Base-by-base conservation (phyloP, 768 basidiomycete species). In the Russula earlei region DNA sequence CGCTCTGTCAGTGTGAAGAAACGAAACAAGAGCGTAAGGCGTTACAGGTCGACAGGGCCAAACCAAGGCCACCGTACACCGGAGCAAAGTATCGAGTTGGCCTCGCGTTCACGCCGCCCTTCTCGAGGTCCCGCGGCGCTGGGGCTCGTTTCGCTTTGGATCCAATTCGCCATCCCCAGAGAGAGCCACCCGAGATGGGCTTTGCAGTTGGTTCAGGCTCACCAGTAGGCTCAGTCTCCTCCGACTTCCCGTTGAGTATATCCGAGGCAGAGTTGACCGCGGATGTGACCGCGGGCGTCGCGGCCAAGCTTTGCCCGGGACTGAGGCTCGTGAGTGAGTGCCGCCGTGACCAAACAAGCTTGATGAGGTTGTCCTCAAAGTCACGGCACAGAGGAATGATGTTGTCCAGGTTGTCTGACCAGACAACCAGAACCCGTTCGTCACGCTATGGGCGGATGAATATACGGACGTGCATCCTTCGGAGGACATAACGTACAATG, bases 371-470 rank as follows among this genome's bases (percentile, higher is more conserved):
- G 24, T 81, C 77, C 60, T 89, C 84, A 63, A 90, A 87, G 65
- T 87, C 87, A 14, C 70, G 68, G 66, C 77, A 83, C n/a, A 83
- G 66, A 0, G 84, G 83, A 49, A 93, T 84, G 62, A 94, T 85
- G 59, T 72, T 74, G 66, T 92, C 89, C 36, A 93, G 74, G 63
- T 84, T 77, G 69, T 93, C 88, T 0, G 87, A 81, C 91, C 91
- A 94, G 19, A 87, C 81, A 22, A 92, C 76, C 25, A 94, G 74
- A 41, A 90, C 86, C 22, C 81, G 80, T 64, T 93, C 90, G 67
- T 91, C 84, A 25, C 91, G 83, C 88, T 89, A 63, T 20, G 22
- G 42, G 20, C 36, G 33, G 54, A 22, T 59, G 44, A 43, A 42
- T 38, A n/a, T 47, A 40, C 11, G 10, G n/a, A 25, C 45, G 25